Percentiles rank a stretch among this genome's conserved stretches.
phyloP scores from a whole-genome alignment of 345 rosid species.

The Murraya paniculata region DNA sequence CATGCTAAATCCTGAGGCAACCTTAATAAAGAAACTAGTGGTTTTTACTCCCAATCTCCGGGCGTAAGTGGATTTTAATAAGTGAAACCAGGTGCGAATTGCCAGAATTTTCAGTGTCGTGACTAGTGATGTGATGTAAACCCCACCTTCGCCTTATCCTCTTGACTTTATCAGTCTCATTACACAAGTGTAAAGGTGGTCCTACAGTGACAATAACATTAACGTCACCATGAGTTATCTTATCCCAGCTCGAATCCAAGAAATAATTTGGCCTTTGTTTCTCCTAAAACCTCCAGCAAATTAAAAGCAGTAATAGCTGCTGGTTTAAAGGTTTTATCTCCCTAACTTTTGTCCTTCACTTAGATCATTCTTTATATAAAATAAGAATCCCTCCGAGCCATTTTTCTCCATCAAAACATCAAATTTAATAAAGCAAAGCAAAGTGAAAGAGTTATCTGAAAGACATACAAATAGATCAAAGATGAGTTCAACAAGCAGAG shows the following conservation, averaged over 20 bases:
- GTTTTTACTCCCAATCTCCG: background rate
- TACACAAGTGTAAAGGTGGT: background rate
- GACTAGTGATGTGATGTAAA: no score
- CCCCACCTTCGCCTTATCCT: background rate
- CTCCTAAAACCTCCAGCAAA: background rate
- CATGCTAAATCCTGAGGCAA: background rate
- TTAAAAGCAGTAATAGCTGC: background rate
- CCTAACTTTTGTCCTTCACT: background rate
- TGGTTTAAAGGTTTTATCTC: background rate
- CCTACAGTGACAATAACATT: background rate
- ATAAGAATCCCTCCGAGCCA: background rate
- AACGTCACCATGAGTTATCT: background rate
- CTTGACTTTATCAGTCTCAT: background rate
- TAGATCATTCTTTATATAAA: background rate
- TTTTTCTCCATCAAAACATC: background rate
- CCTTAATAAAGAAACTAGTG: background rate
- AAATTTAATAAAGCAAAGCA: background rate
- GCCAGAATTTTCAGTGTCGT: background rate
- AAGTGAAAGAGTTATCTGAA: background rate
- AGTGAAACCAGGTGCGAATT: background rate
- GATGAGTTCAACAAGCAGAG: slow-evolving; percentile 29
- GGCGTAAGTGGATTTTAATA: background rate
- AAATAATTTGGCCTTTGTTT: background rate
- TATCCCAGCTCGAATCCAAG: background rate
- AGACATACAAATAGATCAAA: background rate